phyloP scores from a whole-genome alignment of 2,329 filamentous ascomycete genomes.

The Colletotrichum destructivum region DNA sequence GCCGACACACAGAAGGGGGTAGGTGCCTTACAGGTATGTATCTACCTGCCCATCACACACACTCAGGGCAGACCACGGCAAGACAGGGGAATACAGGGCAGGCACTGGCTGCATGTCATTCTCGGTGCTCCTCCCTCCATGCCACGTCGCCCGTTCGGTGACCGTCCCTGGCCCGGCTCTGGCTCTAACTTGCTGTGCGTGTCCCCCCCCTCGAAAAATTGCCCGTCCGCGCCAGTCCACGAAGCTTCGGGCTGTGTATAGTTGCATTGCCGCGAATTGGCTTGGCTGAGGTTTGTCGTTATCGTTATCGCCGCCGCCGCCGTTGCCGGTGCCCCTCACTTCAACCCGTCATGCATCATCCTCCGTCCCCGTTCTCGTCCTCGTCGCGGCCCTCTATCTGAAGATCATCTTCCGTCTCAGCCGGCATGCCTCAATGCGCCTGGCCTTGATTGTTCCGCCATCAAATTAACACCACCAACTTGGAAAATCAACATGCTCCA shows the following conservation, averaged over 20 bases:
- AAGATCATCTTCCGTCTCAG: background rate
- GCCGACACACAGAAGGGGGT: no score
- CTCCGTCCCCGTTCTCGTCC: background rate
- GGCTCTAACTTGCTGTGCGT: background rate
- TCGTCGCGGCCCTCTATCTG: background rate
- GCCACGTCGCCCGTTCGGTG: background rate
- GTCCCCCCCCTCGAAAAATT: background rate
- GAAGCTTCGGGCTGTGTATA: constrained; percentile 13
- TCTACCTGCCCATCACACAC: no score
- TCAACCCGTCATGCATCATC: background rate
- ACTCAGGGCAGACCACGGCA: background rate
- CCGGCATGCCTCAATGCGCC: background rate
- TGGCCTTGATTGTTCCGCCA: background rate
- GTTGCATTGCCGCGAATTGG: constrained; percentile 7
- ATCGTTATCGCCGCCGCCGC: constrained; percentile 12
- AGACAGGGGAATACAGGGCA: background rate
- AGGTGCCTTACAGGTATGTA: no score
- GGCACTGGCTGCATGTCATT: constrained; percentile 16
- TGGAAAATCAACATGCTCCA: constrained; percentile 7
- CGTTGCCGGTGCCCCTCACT: no score
- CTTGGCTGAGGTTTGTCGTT: background rate
- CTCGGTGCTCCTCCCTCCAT: constrained; percentile 7
- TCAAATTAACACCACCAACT: background rate
- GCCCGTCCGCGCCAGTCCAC: background rate
- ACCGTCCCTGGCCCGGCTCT: constrained; percentile 9